These are phyloP conservation scores for Saururus chinensis DNA, from an alignment of 164 flowering plant genomes.

Conservation along the genomic window DNA sequence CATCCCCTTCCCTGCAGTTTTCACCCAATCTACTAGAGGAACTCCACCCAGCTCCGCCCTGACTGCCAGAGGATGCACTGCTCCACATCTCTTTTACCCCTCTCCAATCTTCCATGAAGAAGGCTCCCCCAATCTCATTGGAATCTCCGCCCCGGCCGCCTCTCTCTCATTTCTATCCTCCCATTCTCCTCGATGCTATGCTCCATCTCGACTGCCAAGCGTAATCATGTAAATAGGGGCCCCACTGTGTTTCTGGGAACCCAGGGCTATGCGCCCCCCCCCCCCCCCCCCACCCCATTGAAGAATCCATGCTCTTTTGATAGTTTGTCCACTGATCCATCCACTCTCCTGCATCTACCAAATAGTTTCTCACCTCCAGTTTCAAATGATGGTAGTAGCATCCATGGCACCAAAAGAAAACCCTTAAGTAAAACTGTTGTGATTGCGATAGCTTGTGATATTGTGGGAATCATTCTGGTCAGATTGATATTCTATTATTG, in stretches of 20 bases:
- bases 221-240: slow-evolving; percentile 78
- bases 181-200: too few species aligned
- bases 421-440: slow-evolving; percentile 53
- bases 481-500: slow-evolving; percentile 69
- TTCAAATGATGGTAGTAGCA: slow-evolving; percentile 8
- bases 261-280: slow-evolving; percentile 82
- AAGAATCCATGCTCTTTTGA: slow-evolving; percentile 53
- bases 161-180: too few species aligned
- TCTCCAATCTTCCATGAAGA: too few species aligned
- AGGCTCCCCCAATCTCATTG: too few species aligned
- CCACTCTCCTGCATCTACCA: slow-evolving; percentile 65
- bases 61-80: too few species aligned
- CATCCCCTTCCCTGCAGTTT: too few species aligned
- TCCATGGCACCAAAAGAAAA: slow-evolving; percentile 18
- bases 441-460: slow-evolving; percentile 57
- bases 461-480: slow-evolving; percentile 63
- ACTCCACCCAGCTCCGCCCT: too few species aligned
- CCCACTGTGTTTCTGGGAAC: slow-evolving; percentile 94
- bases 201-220: too few species aligned
- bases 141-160: too few species aligned
- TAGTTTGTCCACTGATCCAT: slow-evolving; percentile 18
- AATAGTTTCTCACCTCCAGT: slow-evolving; percentile 24
- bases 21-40: too few species aligned
- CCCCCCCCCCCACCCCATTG: too few species aligned
- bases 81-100: too few species aligned